Percentiles rank a stretch among this genome's conserved stretches.
These are phyloP conservation scores for Paulownia fortunei DNA, from an alignment of 257 asterid genomes.

Conservation along the genomic window DNA sequence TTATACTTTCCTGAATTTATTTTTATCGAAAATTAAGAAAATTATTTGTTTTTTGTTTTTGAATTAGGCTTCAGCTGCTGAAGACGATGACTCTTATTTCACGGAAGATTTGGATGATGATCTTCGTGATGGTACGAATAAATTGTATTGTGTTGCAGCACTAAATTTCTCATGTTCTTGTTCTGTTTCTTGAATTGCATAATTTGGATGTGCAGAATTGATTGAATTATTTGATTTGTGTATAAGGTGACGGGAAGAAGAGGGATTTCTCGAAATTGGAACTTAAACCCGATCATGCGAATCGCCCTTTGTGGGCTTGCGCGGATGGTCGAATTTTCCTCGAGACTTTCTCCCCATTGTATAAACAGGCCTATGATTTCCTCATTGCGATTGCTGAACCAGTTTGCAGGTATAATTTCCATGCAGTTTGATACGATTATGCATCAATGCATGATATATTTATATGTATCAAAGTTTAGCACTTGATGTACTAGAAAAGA, in stretches of 20 bases:
- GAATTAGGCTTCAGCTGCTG: slow-evolving; percentile 47
- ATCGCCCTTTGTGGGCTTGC: slow-evolving; percentile 96
- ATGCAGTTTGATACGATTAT: slow-evolving; percentile 4
- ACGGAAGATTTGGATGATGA: slow-evolving; percentile 71
- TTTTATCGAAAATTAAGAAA: neutral
- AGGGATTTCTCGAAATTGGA: slow-evolving; percentile 90
- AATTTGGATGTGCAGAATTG: neutral
- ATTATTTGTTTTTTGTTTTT: neutral
- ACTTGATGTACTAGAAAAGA: slow-evolving; percentile 8
- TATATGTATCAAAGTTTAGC: slow-evolving; percentile 1
- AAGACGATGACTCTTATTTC: slow-evolving; percentile 52
- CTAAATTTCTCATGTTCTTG: neutral
- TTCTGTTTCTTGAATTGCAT: neutral
- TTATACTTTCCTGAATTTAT: neutral
- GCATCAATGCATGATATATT: neutral
- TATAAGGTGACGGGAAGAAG: slow-evolving; percentile 72
- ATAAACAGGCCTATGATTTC: slow-evolving; percentile 96
- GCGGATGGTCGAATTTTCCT: slow-evolving; percentile 97
- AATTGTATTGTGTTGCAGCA: slow-evolving; percentile 3
- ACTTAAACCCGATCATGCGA: slow-evolving; percentile 87
- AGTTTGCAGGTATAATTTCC: slow-evolving; percentile 74
- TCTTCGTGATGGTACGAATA: slow-evolving; percentile 61
- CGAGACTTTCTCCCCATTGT: slow-evolving; percentile 85
- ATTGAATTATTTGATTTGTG: slow-evolving; percentile 24
- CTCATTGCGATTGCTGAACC: slow-evolving; percentile 99